Base-by-base conservation (phyloP, 169 alveolate genomes). In the Hepatocystis sp. region DNA sequence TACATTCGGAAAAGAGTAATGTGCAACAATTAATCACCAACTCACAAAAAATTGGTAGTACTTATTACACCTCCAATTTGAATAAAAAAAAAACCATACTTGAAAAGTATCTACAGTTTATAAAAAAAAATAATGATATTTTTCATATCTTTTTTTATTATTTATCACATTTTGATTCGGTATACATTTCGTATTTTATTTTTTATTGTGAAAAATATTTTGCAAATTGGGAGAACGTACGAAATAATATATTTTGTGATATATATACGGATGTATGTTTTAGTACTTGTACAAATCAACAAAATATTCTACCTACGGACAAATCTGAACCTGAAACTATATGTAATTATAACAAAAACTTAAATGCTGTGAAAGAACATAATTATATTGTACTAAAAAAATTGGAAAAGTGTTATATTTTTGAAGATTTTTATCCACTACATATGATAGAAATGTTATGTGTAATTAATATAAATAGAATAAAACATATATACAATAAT, bases 371-470 rank as follows among this genome's bases (percentile, higher is more conserved):
- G 15, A 58, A 76, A 15, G 51, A 76, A 4, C 32, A 36, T 51
- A 30, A 42, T 23, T 76, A 51, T 49, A 76, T 76, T 64, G 88
- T 30, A 11, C 11, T 76, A 32, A 76, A 76, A 65, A 56, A 44
- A 44, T 76, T 76, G 58, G 88, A 76, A 58, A 58, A 58, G 25
- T 76, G 28, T 58, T 76, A 65, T 52, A 76, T 76, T 25, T 76
- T 76, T 64, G 88, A 76, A 76, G 88, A 76, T 58, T 76, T 76
- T 63, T 76, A 76, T 36, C 88, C 88, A n/a, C 46, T 76, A 58
- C 7, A 76, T 60, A 76, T 76, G 76, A 42, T 76, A 56, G 88
- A 76, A 58, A 76, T 21, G 64, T 49, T 76, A n/a, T 76, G 88
- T 19, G 67, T 76, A 10, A 76, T 76, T 28, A 76, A 76, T 40